Conservation (phyloP, 306 rosid genomes). For the Neltuma alba region DNA sequence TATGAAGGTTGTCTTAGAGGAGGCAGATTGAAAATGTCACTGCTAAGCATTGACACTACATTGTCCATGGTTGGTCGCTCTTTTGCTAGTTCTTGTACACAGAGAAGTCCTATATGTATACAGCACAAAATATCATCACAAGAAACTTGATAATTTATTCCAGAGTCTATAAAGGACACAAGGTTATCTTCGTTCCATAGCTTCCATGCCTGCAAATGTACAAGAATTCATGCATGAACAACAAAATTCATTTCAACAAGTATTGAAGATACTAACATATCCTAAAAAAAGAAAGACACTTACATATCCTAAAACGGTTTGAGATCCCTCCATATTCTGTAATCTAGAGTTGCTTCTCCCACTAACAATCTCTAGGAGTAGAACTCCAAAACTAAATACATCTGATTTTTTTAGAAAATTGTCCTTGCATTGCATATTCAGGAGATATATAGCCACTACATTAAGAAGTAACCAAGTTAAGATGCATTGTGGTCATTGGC, state of each 20-base stretch:
- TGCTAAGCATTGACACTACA: background rate
- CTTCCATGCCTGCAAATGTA: constrained; percentile 7
- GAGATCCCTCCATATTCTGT: background rate
- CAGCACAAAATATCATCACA: background rate
- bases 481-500: too few species aligned
- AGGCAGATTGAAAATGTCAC: constrained; percentile 13
- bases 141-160: background rate
- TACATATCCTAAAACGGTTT: constrained; percentile 18
- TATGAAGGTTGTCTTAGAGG: constrained; percentile 8
- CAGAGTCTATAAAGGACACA: background rate
- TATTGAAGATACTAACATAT: background rate
- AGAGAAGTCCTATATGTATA: constrained; percentile 11
- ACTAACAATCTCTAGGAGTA: constrained; percentile 16
- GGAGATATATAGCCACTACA: background rate
- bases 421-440: background rate
- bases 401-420: background rate
- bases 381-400: constrained; percentile 9
- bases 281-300: background rate
- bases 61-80: background rate
- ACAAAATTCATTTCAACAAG: background rate
- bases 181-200: background rate
- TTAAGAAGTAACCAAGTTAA: background rate
- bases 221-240: background rate
- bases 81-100: constrained; percentile 24
- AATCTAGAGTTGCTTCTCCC: constrained; percentile 5